A percentile compares a stretch with the other conserved stretches of the same genome.
Conservation (phyloP, 495 filamentous ascomycete species). For the Xylaria bambusicola region DNA sequence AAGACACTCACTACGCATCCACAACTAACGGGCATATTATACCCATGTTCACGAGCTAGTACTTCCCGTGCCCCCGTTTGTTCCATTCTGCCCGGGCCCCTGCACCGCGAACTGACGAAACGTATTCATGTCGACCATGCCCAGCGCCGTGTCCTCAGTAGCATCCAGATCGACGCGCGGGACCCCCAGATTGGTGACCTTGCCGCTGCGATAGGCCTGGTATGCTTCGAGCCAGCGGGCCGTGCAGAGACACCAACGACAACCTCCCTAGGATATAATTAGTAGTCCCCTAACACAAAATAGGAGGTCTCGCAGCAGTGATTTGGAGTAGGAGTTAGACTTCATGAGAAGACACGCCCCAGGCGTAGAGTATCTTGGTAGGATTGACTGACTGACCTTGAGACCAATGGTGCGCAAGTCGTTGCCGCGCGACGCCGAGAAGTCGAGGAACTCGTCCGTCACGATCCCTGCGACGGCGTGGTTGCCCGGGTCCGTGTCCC, state of each 20-base stretch:
- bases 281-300: no score
- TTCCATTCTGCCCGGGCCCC: conserved; percentile 30
- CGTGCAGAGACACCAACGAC: conserved; percentile 63
- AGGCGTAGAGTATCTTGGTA: no score
- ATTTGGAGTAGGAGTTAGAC: no score
- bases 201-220: conserved; percentile 38
- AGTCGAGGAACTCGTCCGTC: conserved; percentile 62
- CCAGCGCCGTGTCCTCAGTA: conserved; percentile 51
- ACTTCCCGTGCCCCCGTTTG: conserved; percentile 10
- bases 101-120: conserved; percentile 46
- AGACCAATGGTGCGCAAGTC: conserved; percentile 56
- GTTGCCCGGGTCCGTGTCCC: conserved; percentile 43
- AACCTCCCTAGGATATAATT: no score
- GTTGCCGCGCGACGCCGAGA: conserved; percentile 57
- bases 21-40: no score
- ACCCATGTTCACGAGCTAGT: neutral
- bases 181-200: conserved; percentile 31
- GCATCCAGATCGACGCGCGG: conserved; percentile 48
- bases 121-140: conserved; percentile 44
- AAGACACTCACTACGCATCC: no score
- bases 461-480: conserved; percentile 56
- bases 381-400: no score
- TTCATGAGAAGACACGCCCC: no score
- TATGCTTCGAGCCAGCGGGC: conserved; percentile 56
- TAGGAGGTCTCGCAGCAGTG: no score